Evolutionary conservation across 148 eudicot species (phyloP), one percentile per base, ranked within the genome.

Genomic region (Arbutus unedo): DNA sequence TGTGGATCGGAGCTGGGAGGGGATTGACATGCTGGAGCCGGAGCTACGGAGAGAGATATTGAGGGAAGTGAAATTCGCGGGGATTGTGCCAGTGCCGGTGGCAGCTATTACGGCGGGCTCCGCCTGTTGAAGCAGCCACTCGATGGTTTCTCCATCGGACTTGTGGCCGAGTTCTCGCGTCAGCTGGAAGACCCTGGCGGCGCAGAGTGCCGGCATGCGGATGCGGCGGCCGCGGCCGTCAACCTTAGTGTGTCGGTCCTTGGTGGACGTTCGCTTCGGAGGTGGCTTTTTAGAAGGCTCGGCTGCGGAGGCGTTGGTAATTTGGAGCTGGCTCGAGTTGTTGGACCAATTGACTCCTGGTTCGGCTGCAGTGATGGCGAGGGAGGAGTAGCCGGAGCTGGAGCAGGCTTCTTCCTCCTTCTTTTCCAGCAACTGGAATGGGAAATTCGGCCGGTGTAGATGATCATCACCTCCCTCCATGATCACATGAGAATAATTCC

Each of bases 221-320:
- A 96, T 96, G 62, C 99, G 91, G 18, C 99, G 81, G 10, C 99
- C 99, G 0, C 99, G 92, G n/a, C 99, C 99, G 85, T 96, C 99
- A 14, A 96, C 99, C 59, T 96, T 96, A 0, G 99, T 96, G 90
- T 96, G 99, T 0, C 99, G 91, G 82, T 96, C 99, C 76, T 94
- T 96, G 7, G 97, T 94, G 2, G 98, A 91, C 4, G 98, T 86
- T 4, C 99, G 82, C 85, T 94, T 96, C 0, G 95, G 94, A 0
- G 93, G 90, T 3, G 89, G 88, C 82, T 96, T 96, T 74, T 93
- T 67, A 4, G 92, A 74, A 0, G 89, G 50, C 60, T 87, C 90
- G 10, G 82, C 81, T 18, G 85, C 54, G 31, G 31, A 5, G 60
- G 84, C 47, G 70, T 57, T 31, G 60, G 80, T 31, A 23, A 68